Evolutionary conservation across 352 stramenopile species (phyloP), one percentile per base, ranked within the genome.

Genomic region (Globisporangium splendens): DNA sequence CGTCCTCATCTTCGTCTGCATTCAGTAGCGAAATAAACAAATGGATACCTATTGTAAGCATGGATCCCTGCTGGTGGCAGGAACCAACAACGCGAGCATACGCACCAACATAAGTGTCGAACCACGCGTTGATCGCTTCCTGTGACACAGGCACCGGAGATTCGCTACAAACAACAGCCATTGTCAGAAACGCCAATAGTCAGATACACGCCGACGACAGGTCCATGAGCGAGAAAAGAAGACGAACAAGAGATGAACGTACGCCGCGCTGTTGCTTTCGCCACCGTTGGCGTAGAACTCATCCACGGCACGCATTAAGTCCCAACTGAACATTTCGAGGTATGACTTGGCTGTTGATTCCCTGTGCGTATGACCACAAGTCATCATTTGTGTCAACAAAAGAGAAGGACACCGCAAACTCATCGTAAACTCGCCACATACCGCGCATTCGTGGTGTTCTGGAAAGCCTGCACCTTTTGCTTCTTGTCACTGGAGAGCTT

Each of bases 241-340:
- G 39, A 41, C 59, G 61, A 54, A 66, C 56, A 50, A 44, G n/a
- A 22, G 43, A n/a, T 4, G 42, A 13, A 55, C 58, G 41, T 50
- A 66, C 54, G 38, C n/a, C 6, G 15, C 46, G 21, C 41, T 51
- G 20, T 17, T 46, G 53, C 47, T 64, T 33, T 84, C 74, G 38
- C 82, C 77, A 18, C 78, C 76, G 56, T 75, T 89, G 20, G 79
- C 64, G 65, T 87, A 93, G 56, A 89, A 93, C 56, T 89, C 77
- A 54, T 93, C 80, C 20, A 93, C 80, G 3, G 83, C 83, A 18
- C 77, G 79, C 79, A 85, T 80, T 28, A 93, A 57, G 51, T 91
- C 79, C 83, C 83, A 93, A 57, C 79, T 89, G 65, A 89, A 89
- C 58, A 77, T 81, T 64, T 89, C 79, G 3, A 91, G 63, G 58